Evolutionary conservation across 495 filamentous ascomycete genomes (phyloP), one percentile per base, ranked within the genome.

Genomic region (Diplogelasinospora grovesii): DNA sequence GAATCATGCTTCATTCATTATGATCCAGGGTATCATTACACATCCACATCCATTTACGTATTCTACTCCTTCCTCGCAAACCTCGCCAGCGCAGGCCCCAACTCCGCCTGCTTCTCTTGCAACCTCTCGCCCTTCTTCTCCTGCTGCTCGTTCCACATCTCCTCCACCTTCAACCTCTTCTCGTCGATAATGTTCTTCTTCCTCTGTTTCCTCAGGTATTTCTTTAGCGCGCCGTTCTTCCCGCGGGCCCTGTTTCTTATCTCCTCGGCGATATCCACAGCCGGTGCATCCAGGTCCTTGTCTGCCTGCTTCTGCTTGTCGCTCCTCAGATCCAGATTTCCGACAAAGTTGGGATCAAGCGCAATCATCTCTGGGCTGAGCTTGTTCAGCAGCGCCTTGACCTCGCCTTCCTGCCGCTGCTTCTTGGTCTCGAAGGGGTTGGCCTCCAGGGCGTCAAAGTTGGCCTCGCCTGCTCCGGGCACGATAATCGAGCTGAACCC

Each of bases 381-480:
- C 69, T 98, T 98, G 69, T 89, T 87, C 43, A 98, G 76, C 49
- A 98, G 71, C 5, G 74, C 70, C 60, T 81, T 83, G 46, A 98
- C 88, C 57, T 98, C 92, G n/a, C 71, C 75, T 60, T 98, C 92
- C 61, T 90, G 89, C 52, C 90, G 76, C 66, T 96, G 86, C 59
- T 93, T 90, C 41, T 74, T 77, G 43, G 82, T 95, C 63, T 97
- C 93, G 73, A 92, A 96, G n/a, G 93, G 92, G 65, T 98, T 98
- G 40, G 80, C 69, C 60, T 97, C 93, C 9, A 94, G 70, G 2
- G 88, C 83, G 63, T 98, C 92, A 62, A 86, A 96, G 73, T 97
- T 97, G 34, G 92, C 83, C 64, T 98, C 92, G 41, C 92, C 92
- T 13, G 92, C 86, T 19, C 92, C 92, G 20, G 92, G 92, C 15